Conservation (phyloP, 192 early-diverging fungal species). For the Rhizoclosmatium globosum region DNA sequence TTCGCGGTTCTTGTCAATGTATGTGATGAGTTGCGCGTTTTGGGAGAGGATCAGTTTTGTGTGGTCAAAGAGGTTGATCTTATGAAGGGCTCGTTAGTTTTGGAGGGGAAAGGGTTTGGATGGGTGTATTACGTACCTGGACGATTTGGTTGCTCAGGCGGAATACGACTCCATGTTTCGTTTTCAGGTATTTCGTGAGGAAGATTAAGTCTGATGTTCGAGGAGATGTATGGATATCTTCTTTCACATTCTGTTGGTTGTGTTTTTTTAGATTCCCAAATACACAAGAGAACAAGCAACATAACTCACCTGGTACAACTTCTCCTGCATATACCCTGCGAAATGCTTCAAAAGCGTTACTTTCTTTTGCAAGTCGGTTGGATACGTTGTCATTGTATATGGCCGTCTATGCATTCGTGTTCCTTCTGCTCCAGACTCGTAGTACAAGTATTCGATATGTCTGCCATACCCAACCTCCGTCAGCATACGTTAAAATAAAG, state of each 20-base stretch:
- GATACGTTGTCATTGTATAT: conserved; percentile 52
- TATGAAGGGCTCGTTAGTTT: conserved; percentile 24
- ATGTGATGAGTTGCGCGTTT: conserved; percentile 65
- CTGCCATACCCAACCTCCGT: conserved; percentile 20
- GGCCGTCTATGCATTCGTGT: conserved; percentile 48
- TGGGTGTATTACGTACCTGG: conserved; percentile 55
- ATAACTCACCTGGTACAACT: conserved; percentile 27
- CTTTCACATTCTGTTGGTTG: conserved; percentile 1
- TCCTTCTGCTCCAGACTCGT: conserved; percentile 35
- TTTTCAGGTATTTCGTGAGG: conserved; percentile 74
- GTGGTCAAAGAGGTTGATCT: conserved; percentile 81
- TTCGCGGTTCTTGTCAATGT: conserved; percentile 59
- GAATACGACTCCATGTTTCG: conserved; percentile 70
- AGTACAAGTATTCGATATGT: conserved; percentile 57
- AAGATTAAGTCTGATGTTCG: conserved; percentile 51
- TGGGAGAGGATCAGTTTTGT: conserved; percentile 71
- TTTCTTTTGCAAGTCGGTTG: conserved; percentile 67
- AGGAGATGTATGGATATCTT: not conserved
- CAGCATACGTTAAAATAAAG: not conserved
- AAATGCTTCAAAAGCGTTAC: conserved; percentile 65
- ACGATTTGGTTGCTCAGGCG: conserved; percentile 71
- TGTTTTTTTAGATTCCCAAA: not conserved
- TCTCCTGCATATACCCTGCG: conserved; percentile 65
- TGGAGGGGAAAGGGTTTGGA: conserved; percentile 22
- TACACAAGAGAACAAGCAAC: conserved; percentile 15